Percentiles rank a stretch among this genome's conserved stretches.
Evolutionary conservation across 2,329 filamentous ascomycete genomes (phyloP).

Genomic region (Aspergillus felis): DNA sequence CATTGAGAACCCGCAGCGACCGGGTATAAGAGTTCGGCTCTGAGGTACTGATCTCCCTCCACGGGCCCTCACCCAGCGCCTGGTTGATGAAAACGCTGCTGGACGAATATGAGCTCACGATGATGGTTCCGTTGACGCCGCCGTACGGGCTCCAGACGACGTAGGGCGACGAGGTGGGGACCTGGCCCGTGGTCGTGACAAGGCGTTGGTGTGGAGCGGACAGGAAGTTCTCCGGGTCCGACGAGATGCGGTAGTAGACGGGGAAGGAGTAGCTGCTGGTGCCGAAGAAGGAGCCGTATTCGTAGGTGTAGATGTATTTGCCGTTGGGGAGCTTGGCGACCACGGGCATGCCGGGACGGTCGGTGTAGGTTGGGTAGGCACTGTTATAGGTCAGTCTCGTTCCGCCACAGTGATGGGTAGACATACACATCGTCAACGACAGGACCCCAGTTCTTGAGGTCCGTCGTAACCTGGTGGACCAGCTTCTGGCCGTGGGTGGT

Average conservation of each 20-base stretch:
- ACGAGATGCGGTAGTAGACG: conserved; percentile 50
- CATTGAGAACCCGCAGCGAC: conserved; percentile 43
- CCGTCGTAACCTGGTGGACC: conserved; percentile 58
- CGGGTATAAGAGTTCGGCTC: conserved; percentile 46
- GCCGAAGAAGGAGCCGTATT: conserved; percentile 48
- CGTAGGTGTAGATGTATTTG: conserved; percentile 62
- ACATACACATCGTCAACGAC: conserved; percentile 56
- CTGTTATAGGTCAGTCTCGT: conserved; percentile 6
- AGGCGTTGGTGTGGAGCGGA: conserved; percentile 40
- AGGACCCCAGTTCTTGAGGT: conserved; percentile 59
- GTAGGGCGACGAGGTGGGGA: conserved; percentile 47
- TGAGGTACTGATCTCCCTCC: conserved; percentile 43
- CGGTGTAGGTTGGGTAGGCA: conserved; percentile 55
- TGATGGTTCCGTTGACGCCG: conserved; percentile 46
- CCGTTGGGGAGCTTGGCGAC: conserved; percentile 56
- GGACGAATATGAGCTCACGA: conserved; percentile 29
- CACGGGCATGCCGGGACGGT: conserved; percentile 65
- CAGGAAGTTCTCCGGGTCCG: conserved; percentile 47
- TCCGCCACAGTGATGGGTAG: no score
- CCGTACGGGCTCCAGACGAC: conserved; percentile 51
- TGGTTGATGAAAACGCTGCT: conserved; percentile 45
- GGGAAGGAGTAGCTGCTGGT: conserved; percentile 42
- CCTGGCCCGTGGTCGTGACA: conserved; percentile 41
- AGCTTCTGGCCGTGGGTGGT: conserved; percentile 63
- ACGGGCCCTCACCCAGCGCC: conserved; percentile 42